Evolutionary conservation across 1,139 yeast species (phyloP).

Genomic region (Kodamaea sp.): DNA sequence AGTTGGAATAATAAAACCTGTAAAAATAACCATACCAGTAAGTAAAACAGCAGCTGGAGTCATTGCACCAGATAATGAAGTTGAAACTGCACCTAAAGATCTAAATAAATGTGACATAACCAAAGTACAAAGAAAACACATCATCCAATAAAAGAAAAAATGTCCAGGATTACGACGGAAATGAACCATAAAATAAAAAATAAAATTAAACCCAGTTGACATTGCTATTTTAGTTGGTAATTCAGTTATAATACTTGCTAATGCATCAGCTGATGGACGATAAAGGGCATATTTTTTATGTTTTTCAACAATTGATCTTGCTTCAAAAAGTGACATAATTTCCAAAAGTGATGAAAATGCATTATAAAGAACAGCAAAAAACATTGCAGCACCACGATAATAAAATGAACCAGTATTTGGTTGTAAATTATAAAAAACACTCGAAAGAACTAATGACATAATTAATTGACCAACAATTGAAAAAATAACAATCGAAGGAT

Average conservation of each 20-base stretch:
- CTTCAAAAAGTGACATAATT: constrained; percentile 62
- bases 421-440: constrained; percentile 65
- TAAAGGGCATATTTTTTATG: constrained; percentile 73
- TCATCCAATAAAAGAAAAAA: constrained; percentile 63
- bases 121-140: constrained; percentile 52
- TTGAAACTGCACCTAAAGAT: constrained; percentile 62
- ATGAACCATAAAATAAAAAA: constrained; percentile 64
- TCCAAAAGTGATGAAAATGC: constrained; percentile 74
- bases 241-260: constrained; percentile 66
- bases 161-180: constrained; percentile 63
- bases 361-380: constrained; percentile 74
- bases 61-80: constrained; percentile 63
- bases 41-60: constrained; percentile 66
- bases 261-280: constrained; percentile 75
- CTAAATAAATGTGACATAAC: constrained; percentile 72
- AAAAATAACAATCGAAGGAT: constrained; percentile 59
- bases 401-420: constrained; percentile 48
- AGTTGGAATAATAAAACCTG: constrained; percentile 75
- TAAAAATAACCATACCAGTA: constrained; percentile 59
- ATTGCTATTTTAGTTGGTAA: constrained; percentile 59
- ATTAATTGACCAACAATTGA: constrained; percentile 60
- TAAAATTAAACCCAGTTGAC: constrained; percentile 56
- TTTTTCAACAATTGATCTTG: constrained; percentile 78
- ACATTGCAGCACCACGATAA: constrained; percentile 67
- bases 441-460: constrained; percentile 72